Conservation (phyloP, 805 yeast genomes). For the Metschnikowia reukaufii region DNA sequence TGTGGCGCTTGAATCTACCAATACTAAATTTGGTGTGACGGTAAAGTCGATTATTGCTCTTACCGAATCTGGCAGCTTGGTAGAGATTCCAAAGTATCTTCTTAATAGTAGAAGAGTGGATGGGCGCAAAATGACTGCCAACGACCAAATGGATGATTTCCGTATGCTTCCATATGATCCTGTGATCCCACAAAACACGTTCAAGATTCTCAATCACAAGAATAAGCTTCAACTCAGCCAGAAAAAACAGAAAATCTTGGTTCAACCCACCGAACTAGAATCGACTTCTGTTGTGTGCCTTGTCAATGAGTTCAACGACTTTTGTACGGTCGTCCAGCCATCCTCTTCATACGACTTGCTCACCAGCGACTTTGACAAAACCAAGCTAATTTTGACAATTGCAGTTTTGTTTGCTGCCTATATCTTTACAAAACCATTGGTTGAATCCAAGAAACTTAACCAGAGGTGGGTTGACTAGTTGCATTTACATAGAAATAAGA, state of each 20-base stretch:
- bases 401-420: constrained; percentile 48
- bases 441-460: constrained; percentile 51
- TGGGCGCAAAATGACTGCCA: constrained; percentile 49
- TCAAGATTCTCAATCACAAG: constrained; percentile 38
- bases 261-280: constrained; percentile 64
- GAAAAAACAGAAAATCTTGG: constrained; percentile 23
- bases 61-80: constrained; percentile 59
- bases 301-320: constrained; percentile 60
- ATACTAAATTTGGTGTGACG: constrained; percentile 66
- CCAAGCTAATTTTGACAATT: constrained; percentile 62
- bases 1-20: constrained; percentile 49
- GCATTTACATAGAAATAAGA: background rate
- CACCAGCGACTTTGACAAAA: constrained; percentile 63
- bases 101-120: constrained; percentile 70
- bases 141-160: constrained; percentile 56
- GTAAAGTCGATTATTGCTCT: constrained; percentile 62
- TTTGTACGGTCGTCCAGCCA: constrained; percentile 76
- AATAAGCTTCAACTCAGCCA: constrained; percentile 25
- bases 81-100: constrained; percentile 67
- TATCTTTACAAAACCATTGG: constrained; percentile 56
- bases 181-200: constrained; percentile 40
- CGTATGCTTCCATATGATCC: constrained; percentile 67
- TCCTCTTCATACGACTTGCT: constrained; percentile 81
- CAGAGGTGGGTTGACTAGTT: constrained; percentile 48
- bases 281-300: constrained; percentile 74